A percentile compares a stretch with the other conserved stretches of the same genome.
phyloP scores from a whole-genome alignment of 140 eudicot species.

The Anethum foeniculum region DNA sequence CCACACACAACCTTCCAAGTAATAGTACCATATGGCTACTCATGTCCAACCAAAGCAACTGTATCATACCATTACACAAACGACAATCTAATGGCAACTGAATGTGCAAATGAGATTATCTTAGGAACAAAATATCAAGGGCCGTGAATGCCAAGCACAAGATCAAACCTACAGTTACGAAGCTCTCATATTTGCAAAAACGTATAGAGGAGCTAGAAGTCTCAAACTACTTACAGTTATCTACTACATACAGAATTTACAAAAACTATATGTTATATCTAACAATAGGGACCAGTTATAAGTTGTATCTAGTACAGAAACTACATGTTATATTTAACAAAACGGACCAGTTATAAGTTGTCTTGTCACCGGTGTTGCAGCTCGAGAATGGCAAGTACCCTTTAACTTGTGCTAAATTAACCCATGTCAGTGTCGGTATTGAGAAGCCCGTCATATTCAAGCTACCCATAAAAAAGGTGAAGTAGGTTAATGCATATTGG shows the following conservation, averaged over 20 bases:
- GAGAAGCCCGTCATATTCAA: slow-evolving; percentile 52
- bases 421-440: slow-evolving; percentile 45
- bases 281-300: slow-evolving; percentile 1
- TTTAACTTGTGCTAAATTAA: slow-evolving; percentile 1
- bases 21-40: neutral
- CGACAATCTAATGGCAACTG: neutral
- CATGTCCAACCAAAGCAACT: neutral
- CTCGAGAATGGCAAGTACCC: neutral
- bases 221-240: slow-evolving; percentile 13
- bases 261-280: slow-evolving; percentile 20
- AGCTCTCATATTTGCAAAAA: neutral
- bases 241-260: slow-evolving; percentile 33
- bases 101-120: neutral
- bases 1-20: neutral
- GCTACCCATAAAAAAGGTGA: slow-evolving; percentile 29
- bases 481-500: neutral
- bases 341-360: neutral
- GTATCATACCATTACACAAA: neutral
- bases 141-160: neutral
- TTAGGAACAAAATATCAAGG: neutral
- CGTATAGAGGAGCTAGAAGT: neutral
- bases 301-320: slow-evolving; percentile 21
- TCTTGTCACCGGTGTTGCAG: neutral
- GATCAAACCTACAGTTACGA: neutral
- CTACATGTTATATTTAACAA: slow-evolving; percentile 9